Percentiles rank a stretch among this genome's conserved stretches.
Evolutionary conservation across 2,329 filamentous ascomycete species (phyloP).

Genomic region (Teratosphaeria gauchensis): DNA sequence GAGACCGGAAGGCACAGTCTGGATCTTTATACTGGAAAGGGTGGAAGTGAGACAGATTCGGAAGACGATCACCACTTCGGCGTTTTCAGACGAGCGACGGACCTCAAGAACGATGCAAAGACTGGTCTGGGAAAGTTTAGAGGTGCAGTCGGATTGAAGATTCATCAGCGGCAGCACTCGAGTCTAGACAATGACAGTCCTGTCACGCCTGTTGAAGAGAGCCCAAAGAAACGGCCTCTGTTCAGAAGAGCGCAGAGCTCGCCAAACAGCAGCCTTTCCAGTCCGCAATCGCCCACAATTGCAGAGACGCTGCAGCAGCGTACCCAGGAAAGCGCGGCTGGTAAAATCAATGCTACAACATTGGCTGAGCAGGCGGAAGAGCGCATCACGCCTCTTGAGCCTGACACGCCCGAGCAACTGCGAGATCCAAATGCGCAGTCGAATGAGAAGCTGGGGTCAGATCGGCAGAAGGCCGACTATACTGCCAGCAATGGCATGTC

Average conservation of each 20-base stretch:
- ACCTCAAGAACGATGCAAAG: slow-evolving; percentile 68
- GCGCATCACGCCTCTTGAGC: background rate
- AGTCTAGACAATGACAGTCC: slow-evolving; percentile 19
- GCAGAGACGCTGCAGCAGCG: background rate
- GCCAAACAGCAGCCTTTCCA: slow-evolving; percentile 19
- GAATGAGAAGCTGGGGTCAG: background rate
- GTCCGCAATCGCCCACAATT: slow-evolving; percentile 8
- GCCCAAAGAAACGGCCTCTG: slow-evolving; percentile 9
- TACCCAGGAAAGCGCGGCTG: background rate
- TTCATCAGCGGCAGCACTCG: slow-evolving; percentile 31
- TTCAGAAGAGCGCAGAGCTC: slow-evolving; percentile 16
- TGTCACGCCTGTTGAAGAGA: slow-evolving; percentile 11
- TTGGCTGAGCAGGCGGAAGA: background rate
- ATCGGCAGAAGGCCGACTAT: background rate
- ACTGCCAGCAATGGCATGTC: background rate
- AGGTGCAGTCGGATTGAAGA: slow-evolving; percentile 60
- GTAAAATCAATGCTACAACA: background rate
- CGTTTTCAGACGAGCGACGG: slow-evolving; percentile 70
- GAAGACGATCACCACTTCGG: slow-evolving; percentile 25
- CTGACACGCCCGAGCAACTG: background rate
- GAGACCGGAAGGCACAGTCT: background rate
- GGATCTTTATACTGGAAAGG: background rate
- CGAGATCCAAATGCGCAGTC: background rate
- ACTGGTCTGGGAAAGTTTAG: slow-evolving; percentile 79
- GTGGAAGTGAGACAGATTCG: slow-evolving; percentile 18